phyloP scores from a whole-genome alignment of 2,329 filamentous ascomycete species.

The Teratosphaeria zuluensis region DNA sequence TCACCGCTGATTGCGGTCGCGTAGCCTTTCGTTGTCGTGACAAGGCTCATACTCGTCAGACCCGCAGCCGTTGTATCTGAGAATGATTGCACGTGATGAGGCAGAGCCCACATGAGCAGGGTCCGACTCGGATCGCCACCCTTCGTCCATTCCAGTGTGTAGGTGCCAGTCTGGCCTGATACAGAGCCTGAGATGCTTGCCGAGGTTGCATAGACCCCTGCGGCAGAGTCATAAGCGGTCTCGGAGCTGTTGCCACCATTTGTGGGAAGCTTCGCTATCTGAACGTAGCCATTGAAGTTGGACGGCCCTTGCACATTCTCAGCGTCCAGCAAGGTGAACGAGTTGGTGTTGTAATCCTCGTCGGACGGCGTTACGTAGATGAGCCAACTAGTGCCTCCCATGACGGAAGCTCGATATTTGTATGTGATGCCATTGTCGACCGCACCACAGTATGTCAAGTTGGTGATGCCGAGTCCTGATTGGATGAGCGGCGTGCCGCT shows the following conservation, averaged over 20 bases:
- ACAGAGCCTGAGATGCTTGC: conserved; percentile 56
- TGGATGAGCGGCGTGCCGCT: conserved; percentile 60
- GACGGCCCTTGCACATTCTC: conserved; percentile 52
- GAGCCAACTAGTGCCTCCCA: conserved; percentile 62
- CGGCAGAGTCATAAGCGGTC: conserved; percentile 61
- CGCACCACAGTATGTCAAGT: conserved; percentile 44
- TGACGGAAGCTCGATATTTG: conserved; percentile 64
- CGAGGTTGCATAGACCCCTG: conserved; percentile 62
- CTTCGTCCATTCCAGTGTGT: conserved; percentile 65
- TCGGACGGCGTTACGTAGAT: conserved; percentile 62
- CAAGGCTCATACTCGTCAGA: conserved; percentile 48
- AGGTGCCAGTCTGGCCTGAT: conserved; percentile 53
- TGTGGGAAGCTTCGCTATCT: conserved; percentile 67
- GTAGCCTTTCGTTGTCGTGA: conserved; percentile 76
- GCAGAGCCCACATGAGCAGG: conserved; percentile 77
- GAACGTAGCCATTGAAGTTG: conserved; percentile 68
- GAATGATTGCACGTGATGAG: conserved; percentile 76
- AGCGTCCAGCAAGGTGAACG: conserved; percentile 55
- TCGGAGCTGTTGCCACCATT: conserved; percentile 40
- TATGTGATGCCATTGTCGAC: conserved; percentile 53
- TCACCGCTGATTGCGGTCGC: conserved; percentile 63
- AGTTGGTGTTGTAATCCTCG: conserved; percentile 41
- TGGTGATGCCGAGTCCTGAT: conserved; percentile 63
- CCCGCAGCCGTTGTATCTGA: conserved; percentile 45
- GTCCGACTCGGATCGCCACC: conserved; percentile 50